Conservation (phyloP, 2,329 filamentous ascomycete genomes). For the Phoma herbarum region DNA sequence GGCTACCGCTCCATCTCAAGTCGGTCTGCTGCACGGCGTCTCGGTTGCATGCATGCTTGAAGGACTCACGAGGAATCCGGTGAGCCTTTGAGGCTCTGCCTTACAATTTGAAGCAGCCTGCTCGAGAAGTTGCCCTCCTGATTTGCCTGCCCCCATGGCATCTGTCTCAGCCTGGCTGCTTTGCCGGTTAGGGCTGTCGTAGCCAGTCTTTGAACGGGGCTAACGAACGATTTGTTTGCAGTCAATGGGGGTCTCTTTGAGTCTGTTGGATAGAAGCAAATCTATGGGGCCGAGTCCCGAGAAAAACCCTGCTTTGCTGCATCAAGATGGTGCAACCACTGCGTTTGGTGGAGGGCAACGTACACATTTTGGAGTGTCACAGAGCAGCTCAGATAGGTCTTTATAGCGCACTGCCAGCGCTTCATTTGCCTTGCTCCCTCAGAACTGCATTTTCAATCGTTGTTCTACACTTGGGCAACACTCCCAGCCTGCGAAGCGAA, state of each 20-base stretch:
- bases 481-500: neutral
- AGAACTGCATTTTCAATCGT: constrained; percentile 19
- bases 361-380: constrained; percentile 17
- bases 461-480: neutral
- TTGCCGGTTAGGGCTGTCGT: constrained; percentile 30
- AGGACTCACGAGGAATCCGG: constrained; percentile 25
- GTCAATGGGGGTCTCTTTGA: constrained; percentile 25
- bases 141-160: constrained; percentile 26
- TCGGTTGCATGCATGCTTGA: constrained; percentile 21
- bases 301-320: constrained; percentile 24
- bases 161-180: constrained; percentile 31
- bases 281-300: constrained; percentile 12
- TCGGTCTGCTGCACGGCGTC: constrained; percentile 24
- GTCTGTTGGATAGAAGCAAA: constrained; percentile 11
- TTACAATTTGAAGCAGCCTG: constrained; percentile 6
- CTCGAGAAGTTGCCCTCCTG: neutral
- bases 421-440: constrained; percentile 26
- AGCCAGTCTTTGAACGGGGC: constrained; percentile 26
- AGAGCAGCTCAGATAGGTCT: neutral
- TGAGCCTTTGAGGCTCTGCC: constrained; percentile 29
- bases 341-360: constrained; percentile 14
- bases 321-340: constrained; percentile 22
- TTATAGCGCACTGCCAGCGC: constrained; percentile 29
- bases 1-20: constrained; percentile 16
- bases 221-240: constrained; percentile 20